These are phyloP conservation scores for Tolypocladium album DNA, from an alignment of 2,329 filamentous ascomycete species.

Conservation along the genomic window DNA sequence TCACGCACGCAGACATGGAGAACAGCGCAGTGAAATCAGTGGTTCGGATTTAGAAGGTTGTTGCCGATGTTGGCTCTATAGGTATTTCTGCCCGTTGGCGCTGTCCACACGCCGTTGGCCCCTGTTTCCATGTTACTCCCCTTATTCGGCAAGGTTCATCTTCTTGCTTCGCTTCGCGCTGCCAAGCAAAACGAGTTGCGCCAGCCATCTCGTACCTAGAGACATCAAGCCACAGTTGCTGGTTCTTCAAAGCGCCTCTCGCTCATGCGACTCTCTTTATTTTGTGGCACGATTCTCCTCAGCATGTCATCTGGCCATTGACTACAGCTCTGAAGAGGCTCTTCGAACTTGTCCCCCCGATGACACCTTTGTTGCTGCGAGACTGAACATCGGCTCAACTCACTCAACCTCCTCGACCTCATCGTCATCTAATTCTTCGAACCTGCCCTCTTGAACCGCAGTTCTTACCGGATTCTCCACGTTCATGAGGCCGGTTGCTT, in stretches of 20 bases:
- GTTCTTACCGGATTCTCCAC: conserved; percentile 70
- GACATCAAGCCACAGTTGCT: background rate
- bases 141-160: background rate
- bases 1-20: background rate
- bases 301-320: background rate
- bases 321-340: background rate
- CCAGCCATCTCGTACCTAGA: background rate
- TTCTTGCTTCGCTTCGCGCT: background rate
- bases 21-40: background rate
- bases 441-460: conserved; percentile 57
- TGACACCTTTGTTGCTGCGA: background rate
- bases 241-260: background rate
- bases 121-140: background rate
- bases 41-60: background rate
- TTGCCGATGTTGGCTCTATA: background rate
- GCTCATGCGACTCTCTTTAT: background rate
- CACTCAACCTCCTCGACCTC: conserved; percentile 30
- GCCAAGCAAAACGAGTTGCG: background rate
- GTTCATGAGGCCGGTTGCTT: conserved; percentile 63
- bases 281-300: background rate
- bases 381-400: background rate
- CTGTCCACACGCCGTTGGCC: background rate
- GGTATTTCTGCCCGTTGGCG: background rate
- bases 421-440: conserved; percentile 56
- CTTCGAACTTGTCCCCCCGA: background rate